These are phyloP conservation scores for Chaetomidium leptoderma DNA, from an alignment of 495 filamentous ascomycete species.

Conservation along the genomic window DNA sequence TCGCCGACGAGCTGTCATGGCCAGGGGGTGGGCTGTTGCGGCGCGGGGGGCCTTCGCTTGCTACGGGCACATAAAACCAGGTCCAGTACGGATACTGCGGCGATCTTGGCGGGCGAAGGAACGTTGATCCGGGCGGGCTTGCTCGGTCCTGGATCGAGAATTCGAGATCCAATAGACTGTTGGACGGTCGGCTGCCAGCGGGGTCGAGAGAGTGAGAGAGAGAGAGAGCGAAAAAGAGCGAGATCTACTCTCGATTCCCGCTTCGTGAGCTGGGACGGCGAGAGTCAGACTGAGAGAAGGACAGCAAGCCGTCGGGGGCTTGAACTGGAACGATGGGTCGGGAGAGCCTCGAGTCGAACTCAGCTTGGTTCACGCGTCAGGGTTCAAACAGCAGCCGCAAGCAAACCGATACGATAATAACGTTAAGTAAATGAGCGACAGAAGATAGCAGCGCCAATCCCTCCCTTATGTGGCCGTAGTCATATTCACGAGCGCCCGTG, in stretches of 20 bases:
- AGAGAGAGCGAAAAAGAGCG: no score
- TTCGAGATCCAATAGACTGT: background rate
- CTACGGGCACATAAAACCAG: slow-evolving; percentile 22
- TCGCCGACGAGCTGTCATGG: slow-evolving; percentile 36
- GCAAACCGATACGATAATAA: slow-evolving; percentile 5
- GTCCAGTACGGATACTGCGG: background rate
- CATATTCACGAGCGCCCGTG: slow-evolving; percentile 13
- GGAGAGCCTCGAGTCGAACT: no score
- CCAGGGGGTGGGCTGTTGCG: slow-evolving; percentile 19
- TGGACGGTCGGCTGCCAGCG: background rate
- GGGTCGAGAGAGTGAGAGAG: background rate
- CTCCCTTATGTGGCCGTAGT: slow-evolving; percentile 22
- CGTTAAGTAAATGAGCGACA: slow-evolving; percentile 4
- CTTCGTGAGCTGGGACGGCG: background rate
- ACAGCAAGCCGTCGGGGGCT: background rate
- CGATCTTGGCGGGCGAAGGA: slow-evolving; percentile 2
- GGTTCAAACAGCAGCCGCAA: slow-evolving; percentile 9
- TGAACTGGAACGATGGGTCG: no score
- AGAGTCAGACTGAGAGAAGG: background rate
- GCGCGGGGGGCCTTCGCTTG: slow-evolving; percentile 18
- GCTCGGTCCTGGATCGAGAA: background rate
- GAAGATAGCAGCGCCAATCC: slow-evolving; percentile 20
- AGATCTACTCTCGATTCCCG: background rate
- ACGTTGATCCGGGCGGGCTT: slow-evolving; percentile 7
- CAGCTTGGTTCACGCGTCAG: no score